Percentiles rank a stretch among this genome's conserved stretches.
Conservation (phyloP, 2,329 filamentous ascomycete genomes). For the Paecilomyces sp. region DNA sequence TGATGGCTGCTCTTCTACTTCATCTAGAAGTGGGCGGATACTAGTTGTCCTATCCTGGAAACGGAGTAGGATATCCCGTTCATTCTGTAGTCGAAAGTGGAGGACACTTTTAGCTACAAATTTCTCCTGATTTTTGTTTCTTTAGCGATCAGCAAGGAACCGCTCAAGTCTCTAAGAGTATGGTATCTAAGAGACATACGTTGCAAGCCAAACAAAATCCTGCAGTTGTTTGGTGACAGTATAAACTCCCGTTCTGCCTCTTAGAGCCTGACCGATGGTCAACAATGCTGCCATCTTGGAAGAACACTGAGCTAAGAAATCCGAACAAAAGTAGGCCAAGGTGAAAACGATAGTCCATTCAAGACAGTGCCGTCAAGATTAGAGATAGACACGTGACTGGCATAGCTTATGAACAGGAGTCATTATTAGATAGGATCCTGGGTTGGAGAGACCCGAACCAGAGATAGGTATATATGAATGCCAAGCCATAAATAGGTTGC, state of each 20-base stretch:
- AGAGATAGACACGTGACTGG: no score
- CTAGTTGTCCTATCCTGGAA: slow-evolving; percentile 14
- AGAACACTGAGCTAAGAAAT: no score
- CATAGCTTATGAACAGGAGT: no score
- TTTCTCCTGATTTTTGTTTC: slow-evolving; percentile 10
- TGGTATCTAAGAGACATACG: slow-evolving; percentile 3
- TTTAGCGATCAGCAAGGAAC: slow-evolving; percentile 1
- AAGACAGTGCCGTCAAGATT: no score
- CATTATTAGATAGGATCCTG: no score
- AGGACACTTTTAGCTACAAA: slow-evolving; percentile 13
- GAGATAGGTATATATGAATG: no score
- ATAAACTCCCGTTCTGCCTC: neutral
- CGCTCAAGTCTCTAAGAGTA: neutral
- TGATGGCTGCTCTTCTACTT: slow-evolving; percentile 6
- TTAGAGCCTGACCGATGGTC: neutral
- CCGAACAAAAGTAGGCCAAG: no score
- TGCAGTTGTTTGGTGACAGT: slow-evolving; percentile 7
- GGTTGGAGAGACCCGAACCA: no score
- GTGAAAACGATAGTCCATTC: no score
- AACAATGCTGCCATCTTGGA: neutral
- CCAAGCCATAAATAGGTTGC: no score
- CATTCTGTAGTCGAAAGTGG: slow-evolving; percentile 18
- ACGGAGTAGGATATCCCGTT: slow-evolving; percentile 14
- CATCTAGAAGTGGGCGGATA: slow-evolving; percentile 16
- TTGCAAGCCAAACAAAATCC: slow-evolving; percentile 12